A percentile compares a stretch with the other conserved stretches of the same genome.
phyloP scores from a whole-genome alignment of 805 yeast genomes.

The Torulaspora gathmanii region DNA sequence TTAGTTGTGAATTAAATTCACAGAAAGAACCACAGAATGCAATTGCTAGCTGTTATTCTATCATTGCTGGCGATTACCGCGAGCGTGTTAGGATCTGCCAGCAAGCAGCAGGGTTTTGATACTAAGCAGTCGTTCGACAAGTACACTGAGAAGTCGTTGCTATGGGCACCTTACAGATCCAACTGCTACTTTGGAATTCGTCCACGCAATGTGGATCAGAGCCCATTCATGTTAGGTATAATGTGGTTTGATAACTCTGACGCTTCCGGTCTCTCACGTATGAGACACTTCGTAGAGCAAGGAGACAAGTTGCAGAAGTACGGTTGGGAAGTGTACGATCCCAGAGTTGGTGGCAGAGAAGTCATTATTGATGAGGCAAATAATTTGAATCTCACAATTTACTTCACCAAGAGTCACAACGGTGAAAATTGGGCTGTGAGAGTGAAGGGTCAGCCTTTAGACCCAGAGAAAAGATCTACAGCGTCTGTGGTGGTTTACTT shows the following conservation, averaged over 20 bases:
- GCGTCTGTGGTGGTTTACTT: slow-evolving; percentile 74
- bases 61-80: slow-evolving; percentile 1
- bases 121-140: slow-evolving; percentile 24
- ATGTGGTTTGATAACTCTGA: slow-evolving; percentile 79
- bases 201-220: slow-evolving; percentile 47
- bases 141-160: slow-evolving; percentile 46
- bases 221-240: slow-evolving; percentile 75
- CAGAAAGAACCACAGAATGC: slow-evolving; percentile 2
- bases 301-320: slow-evolving; percentile 64
- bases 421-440: slow-evolving; percentile 79
- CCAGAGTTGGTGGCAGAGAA: slow-evolving; percentile 82
- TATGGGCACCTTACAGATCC: slow-evolving; percentile 94
- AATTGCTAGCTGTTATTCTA: slow-evolving; percentile 4
- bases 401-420: slow-evolving; percentile 66
- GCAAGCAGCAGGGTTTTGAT: neutral
- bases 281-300: slow-evolving; percentile 75
- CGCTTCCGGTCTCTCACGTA: slow-evolving; percentile 46
- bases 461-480: slow-evolving; percentile 44
- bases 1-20: neutral
- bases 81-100: neutral
- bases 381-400: slow-evolving; percentile 58
- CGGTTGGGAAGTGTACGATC: slow-evolving; percentile 86
- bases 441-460: slow-evolving; percentile 59
- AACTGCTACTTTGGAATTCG: slow-evolving; percentile 80
- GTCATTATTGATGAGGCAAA: slow-evolving; percentile 62